Evolutionary conservation across 805 yeast species (phyloP).

Genomic region (Metschnikowia peoriensis): DNA sequence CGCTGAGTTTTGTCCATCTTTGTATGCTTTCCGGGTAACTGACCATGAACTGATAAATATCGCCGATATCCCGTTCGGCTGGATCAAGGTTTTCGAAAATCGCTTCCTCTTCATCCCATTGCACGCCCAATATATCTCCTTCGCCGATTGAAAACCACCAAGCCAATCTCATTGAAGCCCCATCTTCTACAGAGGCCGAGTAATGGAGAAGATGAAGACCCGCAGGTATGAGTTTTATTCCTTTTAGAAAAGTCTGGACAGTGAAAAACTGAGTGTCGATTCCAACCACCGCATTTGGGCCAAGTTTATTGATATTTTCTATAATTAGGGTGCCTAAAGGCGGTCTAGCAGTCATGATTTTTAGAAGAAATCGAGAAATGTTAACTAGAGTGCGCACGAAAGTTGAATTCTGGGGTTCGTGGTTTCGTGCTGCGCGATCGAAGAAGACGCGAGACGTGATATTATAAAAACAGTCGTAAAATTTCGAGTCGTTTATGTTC

Average conservation of each 20-base stretch:
- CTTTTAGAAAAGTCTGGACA: slow-evolving; percentile 39
- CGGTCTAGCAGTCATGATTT: slow-evolving; percentile 7
- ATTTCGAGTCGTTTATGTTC: too few relatives aligned
- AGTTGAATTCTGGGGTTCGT: not conserved
- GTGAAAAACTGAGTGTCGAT: slow-evolving; percentile 51
- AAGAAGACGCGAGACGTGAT: not conserved
- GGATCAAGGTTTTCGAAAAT: slow-evolving; percentile 8
- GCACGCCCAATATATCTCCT: slow-evolving; percentile 29
- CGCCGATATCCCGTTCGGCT: slow-evolving; percentile 28
- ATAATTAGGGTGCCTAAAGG: slow-evolving; percentile 27
- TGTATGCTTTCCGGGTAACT: slow-evolving; percentile 32
- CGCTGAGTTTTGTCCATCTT: slow-evolving; percentile 18
- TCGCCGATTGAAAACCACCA: slow-evolving; percentile 40
- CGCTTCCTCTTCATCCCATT: slow-evolving; percentile 32
- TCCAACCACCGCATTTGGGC: slow-evolving; percentile 32
- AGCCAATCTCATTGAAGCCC: slow-evolving; percentile 33
- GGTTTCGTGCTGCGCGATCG: not conserved
- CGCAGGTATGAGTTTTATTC: slow-evolving; percentile 48
- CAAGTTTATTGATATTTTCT: slow-evolving; percentile 14
- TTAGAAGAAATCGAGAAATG: not conserved
- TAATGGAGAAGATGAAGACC: slow-evolving; percentile 60
- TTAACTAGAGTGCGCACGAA: not conserved
- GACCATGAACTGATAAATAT: slow-evolving; percentile 33
- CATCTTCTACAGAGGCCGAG: slow-evolving; percentile 20
- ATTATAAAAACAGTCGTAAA: too few relatives aligned